Evolutionary conservation across 2,329 filamentous ascomycete genomes (phyloP), one percentile per base, ranked within the genome.

Genomic region (Aureobasidium namibiae): DNA sequence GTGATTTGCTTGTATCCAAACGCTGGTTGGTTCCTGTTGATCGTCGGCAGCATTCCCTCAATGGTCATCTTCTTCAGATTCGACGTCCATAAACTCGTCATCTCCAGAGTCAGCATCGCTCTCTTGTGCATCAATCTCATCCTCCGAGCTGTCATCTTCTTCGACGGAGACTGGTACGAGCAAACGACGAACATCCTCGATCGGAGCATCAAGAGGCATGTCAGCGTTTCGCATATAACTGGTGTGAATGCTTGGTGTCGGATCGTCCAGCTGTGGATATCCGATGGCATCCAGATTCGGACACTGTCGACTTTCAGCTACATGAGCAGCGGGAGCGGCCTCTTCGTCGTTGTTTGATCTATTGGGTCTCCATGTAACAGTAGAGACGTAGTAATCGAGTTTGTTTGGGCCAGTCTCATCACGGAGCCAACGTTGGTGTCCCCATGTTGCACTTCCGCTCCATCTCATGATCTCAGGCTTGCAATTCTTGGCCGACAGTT

Each of bases 391-490:
- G 60, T 79, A 80, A 23, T 78, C 71, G 9, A 81, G 68, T 16
- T 65, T 34, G 23, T 58, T 65, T 0, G 69, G 66, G 18, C 68
- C 64, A 0, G 67, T 67, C 64, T 79, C 77, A 61, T 81, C 78
- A 1, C 76, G 70, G 1, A 70, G 10, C 74, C 76, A 80, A 7
- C 72, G 68, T 29, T 62, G 1, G 0, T 63, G 52, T 5, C 72
- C 64, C 71, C 78, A 75, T 0, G 70, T 72, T n/a, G 77, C 76
- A 13, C 71, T 71, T 0, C 79, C 79, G 1, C 66, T 74, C 79
- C 79, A 81, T 11, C 65, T 65, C 18, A 65, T 74, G 1, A 70
- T 65, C 13, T 36, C 54, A 23, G 54, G 54, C 26, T 49, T 7
- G 34, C 54, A 48, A 18, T 69, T 60, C 4, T 65, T 67, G 24